Percentiles rank a stretch among this genome's conserved stretches.
Conservation (phyloP, 352 stramenopile genomes). For the Hyaloperonospora brassicae region DNA sequence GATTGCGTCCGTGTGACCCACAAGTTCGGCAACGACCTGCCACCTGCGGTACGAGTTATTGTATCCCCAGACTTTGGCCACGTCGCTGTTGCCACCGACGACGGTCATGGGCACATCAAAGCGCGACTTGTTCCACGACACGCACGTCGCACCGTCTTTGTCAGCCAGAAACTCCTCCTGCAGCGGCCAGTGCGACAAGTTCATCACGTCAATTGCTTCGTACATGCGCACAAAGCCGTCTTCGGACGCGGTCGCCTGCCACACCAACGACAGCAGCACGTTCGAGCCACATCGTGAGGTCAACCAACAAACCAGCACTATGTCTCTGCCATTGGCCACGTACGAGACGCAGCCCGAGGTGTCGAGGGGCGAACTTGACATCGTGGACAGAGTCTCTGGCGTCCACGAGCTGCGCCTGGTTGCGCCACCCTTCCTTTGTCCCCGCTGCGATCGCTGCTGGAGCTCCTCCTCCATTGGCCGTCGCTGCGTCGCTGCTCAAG, state of each 20-base stretch:
- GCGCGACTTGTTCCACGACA: conserved; percentile 92
- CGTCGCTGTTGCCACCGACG: conserved; percentile 85
- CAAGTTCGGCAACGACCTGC: conserved; percentile 78
- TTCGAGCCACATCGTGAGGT: no score
- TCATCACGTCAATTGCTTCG: conserved; percentile 93
- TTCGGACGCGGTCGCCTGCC: conserved; percentile 86
- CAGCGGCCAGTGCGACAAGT: conserved; percentile 92
- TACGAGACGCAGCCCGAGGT: conserved; percentile 88
- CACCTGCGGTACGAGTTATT: conserved; percentile 82
- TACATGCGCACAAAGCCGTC: conserved; percentile 94
- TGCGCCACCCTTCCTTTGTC: conserved; percentile 69
- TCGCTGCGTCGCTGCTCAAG: no score
- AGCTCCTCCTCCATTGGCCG: no score
- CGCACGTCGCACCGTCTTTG: conserved; percentile 83
- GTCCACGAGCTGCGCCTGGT: conserved; percentile 87
- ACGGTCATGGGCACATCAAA: conserved; percentile 94
- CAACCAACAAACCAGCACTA: no score
- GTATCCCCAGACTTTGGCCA: conserved; percentile 89
- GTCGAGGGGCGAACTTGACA: conserved; percentile 91
- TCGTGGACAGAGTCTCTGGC: conserved; percentile 90
- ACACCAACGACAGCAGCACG: conserved; percentile 3
- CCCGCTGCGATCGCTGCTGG: no score
- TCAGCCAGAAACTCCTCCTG: conserved; percentile 81
- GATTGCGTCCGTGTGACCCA: conserved; percentile 83
- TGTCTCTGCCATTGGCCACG: no score